These are phyloP conservation scores for Myotisia sp. DNA, from an alignment of 2,329 filamentous ascomycete species.

Conservation along the genomic window DNA sequence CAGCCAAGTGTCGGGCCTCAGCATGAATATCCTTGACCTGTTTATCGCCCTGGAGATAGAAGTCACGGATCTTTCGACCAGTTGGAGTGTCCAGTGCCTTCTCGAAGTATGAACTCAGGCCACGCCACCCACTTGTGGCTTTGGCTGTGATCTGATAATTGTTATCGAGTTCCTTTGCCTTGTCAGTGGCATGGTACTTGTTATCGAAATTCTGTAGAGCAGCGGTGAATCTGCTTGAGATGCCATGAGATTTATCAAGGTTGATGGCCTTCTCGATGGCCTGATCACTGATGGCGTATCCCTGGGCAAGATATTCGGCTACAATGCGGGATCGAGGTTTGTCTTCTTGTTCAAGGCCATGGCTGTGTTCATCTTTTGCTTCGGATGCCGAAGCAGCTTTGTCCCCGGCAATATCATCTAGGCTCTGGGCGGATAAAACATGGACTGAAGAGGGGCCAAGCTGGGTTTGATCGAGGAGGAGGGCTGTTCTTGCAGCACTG, in stretches of 20 bases:
- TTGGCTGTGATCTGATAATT: slow-evolving; percentile 68
- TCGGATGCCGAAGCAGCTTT: slow-evolving; percentile 43
- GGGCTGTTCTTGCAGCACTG: slow-evolving; percentile 79
- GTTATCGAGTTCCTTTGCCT: slow-evolving; percentile 68
- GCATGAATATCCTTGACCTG: slow-evolving; percentile 88
- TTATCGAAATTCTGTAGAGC: slow-evolving; percentile 64
- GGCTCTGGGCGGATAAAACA: slow-evolving; percentile 57
- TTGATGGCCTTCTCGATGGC: slow-evolving; percentile 73
- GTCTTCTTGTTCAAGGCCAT: slow-evolving; percentile 83
- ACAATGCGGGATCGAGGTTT: slow-evolving; percentile 89
- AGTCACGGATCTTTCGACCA: slow-evolving; percentile 71
- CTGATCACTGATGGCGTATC: slow-evolving; percentile 66
- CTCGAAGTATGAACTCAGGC: slow-evolving; percentile 81
- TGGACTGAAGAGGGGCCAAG: slow-evolving; percentile 63
- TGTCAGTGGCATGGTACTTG: slow-evolving; percentile 79
- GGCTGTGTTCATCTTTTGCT: slow-evolving; percentile 39
- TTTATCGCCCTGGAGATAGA: slow-evolving; percentile 73
- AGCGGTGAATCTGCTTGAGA: slow-evolving; percentile 63
- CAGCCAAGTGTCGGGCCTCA: slow-evolving; percentile 75
- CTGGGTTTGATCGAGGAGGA: slow-evolving; percentile 92
- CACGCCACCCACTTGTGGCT: slow-evolving; percentile 51
- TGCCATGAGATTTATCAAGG: slow-evolving; percentile 78
- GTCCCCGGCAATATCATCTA: slow-evolving; percentile 48
- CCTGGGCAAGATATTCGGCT: slow-evolving; percentile 91
- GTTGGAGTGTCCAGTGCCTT: slow-evolving; percentile 78